Conservation (phyloP, 2,329 filamentous ascomycete genomes). For the Fusarium devonianum region DNA sequence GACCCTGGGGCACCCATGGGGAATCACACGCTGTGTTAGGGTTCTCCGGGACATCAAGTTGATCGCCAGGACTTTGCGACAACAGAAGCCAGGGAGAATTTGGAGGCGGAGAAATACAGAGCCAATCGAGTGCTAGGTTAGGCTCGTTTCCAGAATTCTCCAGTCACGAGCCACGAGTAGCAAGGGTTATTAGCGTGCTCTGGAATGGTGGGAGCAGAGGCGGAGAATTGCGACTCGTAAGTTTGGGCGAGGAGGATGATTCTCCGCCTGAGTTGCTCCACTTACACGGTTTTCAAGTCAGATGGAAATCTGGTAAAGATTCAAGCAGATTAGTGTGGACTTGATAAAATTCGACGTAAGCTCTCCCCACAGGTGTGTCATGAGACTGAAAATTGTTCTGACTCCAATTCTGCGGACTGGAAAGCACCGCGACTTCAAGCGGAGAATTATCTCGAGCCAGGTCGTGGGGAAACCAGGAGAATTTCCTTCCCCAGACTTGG, state of each 20-base stretch:
- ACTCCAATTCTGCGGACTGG: no score
- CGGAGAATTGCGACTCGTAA: constrained; percentile 2
- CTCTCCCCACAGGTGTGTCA: no score
- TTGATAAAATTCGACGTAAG: no score
- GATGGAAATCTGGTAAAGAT: no score
- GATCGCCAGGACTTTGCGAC: background rate
- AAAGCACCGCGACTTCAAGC: no score
- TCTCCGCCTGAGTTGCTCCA: background rate
- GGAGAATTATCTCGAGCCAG: no score
- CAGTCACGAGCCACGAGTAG: background rate
- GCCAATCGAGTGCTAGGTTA: no score
- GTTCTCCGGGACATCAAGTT: constrained; percentile 3
- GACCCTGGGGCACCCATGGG: constrained; percentile 17
- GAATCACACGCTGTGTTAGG: constrained; percentile 18
- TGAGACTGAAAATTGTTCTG: no score
- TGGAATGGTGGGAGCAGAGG: background rate
- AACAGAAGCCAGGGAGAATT: background rate
- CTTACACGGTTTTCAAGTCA: background rate
- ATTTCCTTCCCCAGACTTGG: no score
- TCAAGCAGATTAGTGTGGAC: no score
- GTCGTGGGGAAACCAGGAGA: no score
- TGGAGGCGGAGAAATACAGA: background rate
- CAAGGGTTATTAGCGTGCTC: background rate
- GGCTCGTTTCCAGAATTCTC: background rate
- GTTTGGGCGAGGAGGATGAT: no score